Evolutionary conservation across 177 flowering plant species (phyloP), one percentile per base, ranked within the genome.

Genomic region (Vitis hybrid): DNA sequence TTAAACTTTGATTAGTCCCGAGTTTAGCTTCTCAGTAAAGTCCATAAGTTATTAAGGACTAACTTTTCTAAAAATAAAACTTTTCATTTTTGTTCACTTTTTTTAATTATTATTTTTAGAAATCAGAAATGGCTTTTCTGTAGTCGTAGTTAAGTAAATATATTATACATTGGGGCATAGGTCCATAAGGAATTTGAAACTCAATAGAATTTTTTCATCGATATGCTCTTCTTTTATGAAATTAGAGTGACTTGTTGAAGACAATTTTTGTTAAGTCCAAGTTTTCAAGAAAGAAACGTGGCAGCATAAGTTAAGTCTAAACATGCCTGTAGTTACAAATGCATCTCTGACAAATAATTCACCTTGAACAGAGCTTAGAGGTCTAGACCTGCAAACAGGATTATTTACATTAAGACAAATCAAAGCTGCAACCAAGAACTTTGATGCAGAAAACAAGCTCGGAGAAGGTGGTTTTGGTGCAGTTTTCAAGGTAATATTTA

Each of bases 371-470:
- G 93, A 85, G 75, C 85, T 89, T 62, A 80, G 69, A 76, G 88
- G 85, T 62, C 71, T 87, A 50, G 93, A 86, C 70, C 81, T 85
- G 52, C 88, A 85, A 73, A 81, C 87, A 32, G 90, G 90, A 52
- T 32, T 80, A 19, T 87, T 86, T 69, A 78, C 85, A 3, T 60
- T 84, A 69, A 78, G 81, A 73, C 93, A 89, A 77, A 83, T 89
- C 3, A 89, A 86, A 76, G 84, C 89, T 68, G 85, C 88, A 57
- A 84, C 88, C 23, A 76, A 78, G 21, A 84, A 84, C 54, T 84
- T 84, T 49, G 83, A 79, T 71, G 51, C 75, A 6, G 74, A 58
- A 71, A 80, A 82, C 71, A 84, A 82, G 76, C 15, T 84, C 14
- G 87, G 87, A 12, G 87, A 84, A 66, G 87, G 87, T 62, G 87